Evolutionary conservation across 495 filamentous ascomycete species (phyloP), one percentile per base, ranked within the genome.

Genomic region (Penicillium canariense): DNA sequence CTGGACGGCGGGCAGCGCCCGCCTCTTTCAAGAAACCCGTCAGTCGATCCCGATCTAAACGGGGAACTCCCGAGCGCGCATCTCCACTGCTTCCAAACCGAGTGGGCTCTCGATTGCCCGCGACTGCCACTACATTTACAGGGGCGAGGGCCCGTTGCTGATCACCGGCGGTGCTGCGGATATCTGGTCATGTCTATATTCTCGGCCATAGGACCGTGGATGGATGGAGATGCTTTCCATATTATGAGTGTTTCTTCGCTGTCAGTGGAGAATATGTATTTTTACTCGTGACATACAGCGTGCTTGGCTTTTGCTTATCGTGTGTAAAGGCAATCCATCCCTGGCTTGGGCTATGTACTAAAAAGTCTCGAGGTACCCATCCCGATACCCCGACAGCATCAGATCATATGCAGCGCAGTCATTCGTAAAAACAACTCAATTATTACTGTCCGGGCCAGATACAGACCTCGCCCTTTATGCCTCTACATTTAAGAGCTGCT

Each of bases 21-120:
- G 11, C 8, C 55, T 45, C 3, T 20, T 60, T 50, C 25, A 26
- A 61, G 38, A 30, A 56, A 46, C 30, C 45, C 10, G 14, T 30
- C 25, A 43, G 58, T 48, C 26, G 45, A 61, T 54, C 54, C 15
- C 22, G 39, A 50, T 45, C 38, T 31, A n/a, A 31, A 43, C 12
- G 35, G 43, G 25, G 42, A 50, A 52, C 4, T 31, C 10, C 18
- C 27, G 32, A 48, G 14, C 31, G 32, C 11, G 20, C 12, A 39
- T 45, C 42, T 44, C 22, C 30, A 27, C 26, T 35, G 30, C 28
- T 48, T 18, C 14, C 11, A 10, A 8, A n/a, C n/a, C 23, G 18
- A 11, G 11, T 23, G 18, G 30, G 6, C 30, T 34, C 9, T 18
- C 23, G 28, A 35, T 26, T 9, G 26, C 9, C 38, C 38, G 38